Evolutionary conservation across 2,329 filamentous ascomycete species (phyloP).

Genomic region (Pseudocercospora cruenta): DNA sequence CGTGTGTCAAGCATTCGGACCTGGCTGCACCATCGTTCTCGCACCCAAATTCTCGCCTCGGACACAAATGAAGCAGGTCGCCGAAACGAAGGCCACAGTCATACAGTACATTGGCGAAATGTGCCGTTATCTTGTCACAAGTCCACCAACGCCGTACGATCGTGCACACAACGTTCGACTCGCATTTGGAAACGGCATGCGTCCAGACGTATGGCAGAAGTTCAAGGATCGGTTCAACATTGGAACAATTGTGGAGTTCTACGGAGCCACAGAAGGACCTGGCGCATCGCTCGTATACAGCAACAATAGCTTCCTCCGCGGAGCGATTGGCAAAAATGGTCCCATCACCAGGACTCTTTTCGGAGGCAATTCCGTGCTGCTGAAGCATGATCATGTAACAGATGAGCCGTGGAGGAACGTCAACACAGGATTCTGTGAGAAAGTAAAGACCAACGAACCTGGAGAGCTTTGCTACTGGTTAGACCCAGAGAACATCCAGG

Average conservation of each 20-base stretch:
- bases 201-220: conserved; percentile 76
- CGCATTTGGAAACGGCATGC: conserved; percentile 82
- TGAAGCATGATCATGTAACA: conserved; percentile 71
- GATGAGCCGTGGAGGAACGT: conserved; percentile 70
- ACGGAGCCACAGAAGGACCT: conserved; percentile 56
- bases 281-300: conserved; percentile 73
- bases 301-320: conserved; percentile 72
- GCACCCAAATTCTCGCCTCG: conserved; percentile 78
- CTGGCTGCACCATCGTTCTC: conserved; percentile 69
- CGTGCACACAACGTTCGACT: conserved; percentile 71
- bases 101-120: conserved; percentile 91
- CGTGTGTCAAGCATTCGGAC: conserved; percentile 57
- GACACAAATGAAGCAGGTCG: conserved; percentile 76
- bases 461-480: conserved; percentile 78
- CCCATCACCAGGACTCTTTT: conserved; percentile 61
- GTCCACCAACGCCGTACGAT: conserved; percentile 68
- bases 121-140: conserved; percentile 76
- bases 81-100: conserved; percentile 70
- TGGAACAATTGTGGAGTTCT: conserved; percentile 42
- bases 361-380: conserved; percentile 58
- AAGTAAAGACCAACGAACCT: conserved; percentile 61
- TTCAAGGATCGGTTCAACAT: conserved; percentile 73
- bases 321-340: conserved; percentile 77
- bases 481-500: conserved; percentile 64
- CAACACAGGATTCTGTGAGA: conserved; percentile 69